Evolutionary conservation across 2,329 filamentous ascomycete genomes (phyloP), one percentile per base, ranked within the genome.

Genomic region (Alternaria arbusti): DNA sequence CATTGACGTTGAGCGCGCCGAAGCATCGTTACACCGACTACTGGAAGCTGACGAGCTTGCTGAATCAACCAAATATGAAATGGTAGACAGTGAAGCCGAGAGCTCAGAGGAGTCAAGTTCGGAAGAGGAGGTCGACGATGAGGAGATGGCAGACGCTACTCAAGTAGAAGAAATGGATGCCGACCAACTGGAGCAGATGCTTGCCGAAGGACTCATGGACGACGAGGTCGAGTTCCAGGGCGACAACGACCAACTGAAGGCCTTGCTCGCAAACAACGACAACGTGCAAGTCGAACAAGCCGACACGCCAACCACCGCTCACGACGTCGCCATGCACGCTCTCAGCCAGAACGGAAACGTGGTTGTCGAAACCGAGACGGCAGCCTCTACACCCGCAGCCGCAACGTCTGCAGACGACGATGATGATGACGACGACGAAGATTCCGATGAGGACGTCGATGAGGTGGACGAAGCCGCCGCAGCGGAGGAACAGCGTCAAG

Each of bases 1-100:
- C 61, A 90, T 93, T 63, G 92, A 94, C 68, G 94, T 96, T 66
- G 91, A 95, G 76, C 90, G 93, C 70, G 93, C 95, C 54, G 93
- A 97, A 74, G 88, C 89, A 59, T 88, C 92, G 70, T 92, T 96
- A 32, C 89, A 93, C 67, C 86, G 90, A 47, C 82, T 97, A 32
- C 84, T 96, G 4, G 86, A 86, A 47, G 88, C 89, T 44, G 94
- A 97, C 71, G 87, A 89, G 5, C 68, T 84, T 2, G 86, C 86
- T 22, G 87, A 89, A 13, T 85, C 83, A 8, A 71, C 74, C 32
- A 74, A 74, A 55, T 91, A 87, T 71, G 89, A 93, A 73, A 84
- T 91, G 72, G 82, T 80, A 15, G 78, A 81, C 59, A 74, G 74
- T 22, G 77, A 81, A 15, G 82, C 80, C 2, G 84, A 85, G 9